A percentile compares a stretch with the other conserved stretches of the same genome.
These are phyloP conservation scores for Lonicera japonica DNA, from an alignment of 129 eudicot genomes.

Conservation along the genomic window DNA sequence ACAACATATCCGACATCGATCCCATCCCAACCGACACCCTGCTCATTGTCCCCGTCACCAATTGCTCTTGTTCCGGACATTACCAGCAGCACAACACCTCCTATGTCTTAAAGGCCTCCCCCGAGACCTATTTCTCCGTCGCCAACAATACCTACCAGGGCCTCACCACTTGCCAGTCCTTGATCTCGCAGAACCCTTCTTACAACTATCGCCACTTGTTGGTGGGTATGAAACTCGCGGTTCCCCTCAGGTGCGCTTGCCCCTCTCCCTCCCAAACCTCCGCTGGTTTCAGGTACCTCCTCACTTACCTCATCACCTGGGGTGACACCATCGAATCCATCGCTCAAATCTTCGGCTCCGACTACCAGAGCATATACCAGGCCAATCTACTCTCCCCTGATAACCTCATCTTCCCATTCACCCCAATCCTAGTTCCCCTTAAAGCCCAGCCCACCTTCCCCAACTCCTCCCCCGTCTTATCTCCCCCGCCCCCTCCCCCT, in stretches of 20 bases:
- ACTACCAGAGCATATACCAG: conserved; percentile 22
- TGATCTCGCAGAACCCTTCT: conserved; percentile 39
- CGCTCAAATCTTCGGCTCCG: conserved; percentile 24
- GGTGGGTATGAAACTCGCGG: conserved; percentile 19
- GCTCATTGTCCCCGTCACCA: conserved; percentile 51
- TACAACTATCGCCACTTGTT: neutral
- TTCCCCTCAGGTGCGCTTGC: conserved; percentile 78
- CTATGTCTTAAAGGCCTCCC: conserved; percentile 12
- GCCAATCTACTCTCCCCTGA: conserved; percentile 38
- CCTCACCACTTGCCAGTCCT: conserved; percentile 67
- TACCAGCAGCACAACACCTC: conserved; percentile 53
- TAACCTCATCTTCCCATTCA: conserved; percentile 34
- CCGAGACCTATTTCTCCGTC: conserved; percentile 35
- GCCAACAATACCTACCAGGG: conserved; percentile 68
- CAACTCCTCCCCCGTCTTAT: conserved; percentile 8
- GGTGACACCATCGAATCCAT: conserved; percentile 17
- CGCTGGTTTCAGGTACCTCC: conserved; percentile 41
- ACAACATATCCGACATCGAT: conserved; percentile 36
- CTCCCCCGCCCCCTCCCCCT: conserved; percentile 35
- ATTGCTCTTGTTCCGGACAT: conserved; percentile 44
- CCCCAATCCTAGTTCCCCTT: conserved; percentile 63
- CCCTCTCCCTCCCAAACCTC: conserved; percentile 46
- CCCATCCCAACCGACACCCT: conserved; percentile 42
- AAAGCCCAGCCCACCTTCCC: conserved; percentile 27
- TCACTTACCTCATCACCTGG: conserved; percentile 43